Base-by-base conservation (phyloP, 2,329 filamentous ascomycete genomes). In the Fusarium pilosicola region DNA sequence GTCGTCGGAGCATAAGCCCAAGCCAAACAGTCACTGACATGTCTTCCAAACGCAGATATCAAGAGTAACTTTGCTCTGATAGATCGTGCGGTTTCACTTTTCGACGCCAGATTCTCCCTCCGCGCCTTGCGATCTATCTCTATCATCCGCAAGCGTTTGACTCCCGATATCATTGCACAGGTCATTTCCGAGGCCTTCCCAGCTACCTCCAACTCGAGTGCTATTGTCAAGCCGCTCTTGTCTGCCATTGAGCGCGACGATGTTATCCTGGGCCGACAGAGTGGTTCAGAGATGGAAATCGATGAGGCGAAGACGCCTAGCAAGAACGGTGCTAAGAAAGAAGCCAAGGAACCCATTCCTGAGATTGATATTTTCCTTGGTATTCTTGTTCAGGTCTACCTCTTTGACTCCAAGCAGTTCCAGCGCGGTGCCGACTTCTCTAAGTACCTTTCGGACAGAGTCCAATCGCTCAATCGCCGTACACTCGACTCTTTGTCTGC, bases 121-220 rank as follows among this genome's bases (percentile, higher is more conserved):
- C 91, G 96, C 81, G 96, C 96, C 71, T 90, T 99, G 74, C 93
- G 96, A 79, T 97, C 95, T 78, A 97, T 98, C 85, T 97, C 96
- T 45, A 95, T 95, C 62, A 92, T 98, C 82, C 94, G 96, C 82
- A 98, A 98, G 88, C 91, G 94, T 76, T 88, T 97, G 76, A 94
- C 92, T 20, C 89, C 93, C 66, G 93, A 96, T 77, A 91, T 97
- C 76, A 87, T 98, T 76, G 90, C 92, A 57, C 91, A 94, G 83
- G 92, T 93, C 79, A 93, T 97, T 79, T 90, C 91, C 77, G 92
- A 97, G 78, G 95, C 93, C 46, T 97, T 95, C 83, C 88, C 92
- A 62, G 85, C 89, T 30, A 86, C 85, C 55, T 85, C 84, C 54
- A 83, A 88, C 62, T 91, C 92, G 44, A 92, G 89, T 75, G 85